These are phyloP conservation scores for Sisymbrium irio DNA, from an alignment of 345 rosid genomes.

Conservation along the genomic window DNA sequence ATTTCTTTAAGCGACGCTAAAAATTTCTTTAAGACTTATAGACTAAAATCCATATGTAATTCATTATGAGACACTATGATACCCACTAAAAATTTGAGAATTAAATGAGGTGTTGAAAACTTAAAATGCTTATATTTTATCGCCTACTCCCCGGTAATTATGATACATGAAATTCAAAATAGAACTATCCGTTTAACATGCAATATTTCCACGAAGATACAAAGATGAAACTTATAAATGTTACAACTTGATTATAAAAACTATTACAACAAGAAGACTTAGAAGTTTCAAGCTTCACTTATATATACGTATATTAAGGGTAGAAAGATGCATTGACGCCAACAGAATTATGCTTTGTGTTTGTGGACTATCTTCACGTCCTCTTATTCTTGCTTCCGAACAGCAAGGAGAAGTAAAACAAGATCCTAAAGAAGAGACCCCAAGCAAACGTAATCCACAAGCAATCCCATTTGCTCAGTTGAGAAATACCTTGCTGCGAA, in stretches of 20 bases:
- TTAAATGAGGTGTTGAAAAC: not conserved
- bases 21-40: too few relatives aligned
- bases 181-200: not conserved
- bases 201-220: not conserved
- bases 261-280: not conserved
- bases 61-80: not conserved
- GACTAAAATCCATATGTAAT: not conserved
- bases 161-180: not conserved
- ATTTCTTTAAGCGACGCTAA: too few relatives aligned
- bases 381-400: conserved; percentile 45
- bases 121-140: not conserved
- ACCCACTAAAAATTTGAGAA: not conserved
- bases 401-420: conserved; percentile 40
- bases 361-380: conserved; percentile 34
- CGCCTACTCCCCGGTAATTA: not conserved
- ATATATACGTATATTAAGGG: not conserved
- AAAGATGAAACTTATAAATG: not conserved
- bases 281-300: not conserved
- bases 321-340: not conserved
- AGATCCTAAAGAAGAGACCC: conserved; percentile 40
- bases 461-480: conserved; percentile 39
- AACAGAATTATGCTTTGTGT: not conserved
- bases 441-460: conserved; percentile 42
- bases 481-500: conserved; percentile 37
- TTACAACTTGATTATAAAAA: not conserved